These are phyloP conservation scores for Rhizopogon rudus DNA, from an alignment of 768 basidiomycete genomes.

Conservation along the genomic window DNA sequence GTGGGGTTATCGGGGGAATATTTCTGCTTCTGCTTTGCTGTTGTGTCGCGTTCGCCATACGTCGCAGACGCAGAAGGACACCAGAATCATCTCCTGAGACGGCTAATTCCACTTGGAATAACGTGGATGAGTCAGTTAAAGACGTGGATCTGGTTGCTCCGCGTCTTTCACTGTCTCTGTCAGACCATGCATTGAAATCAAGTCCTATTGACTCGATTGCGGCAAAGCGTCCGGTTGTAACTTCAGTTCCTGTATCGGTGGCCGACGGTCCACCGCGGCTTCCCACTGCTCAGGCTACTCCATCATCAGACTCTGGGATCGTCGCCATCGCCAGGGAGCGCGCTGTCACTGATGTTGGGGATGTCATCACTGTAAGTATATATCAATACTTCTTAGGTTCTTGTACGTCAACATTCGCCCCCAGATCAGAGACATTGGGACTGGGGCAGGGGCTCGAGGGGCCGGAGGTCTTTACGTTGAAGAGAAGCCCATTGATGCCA, in stretches of 20 bases:
- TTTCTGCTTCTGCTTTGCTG: slow-evolving; percentile 10
- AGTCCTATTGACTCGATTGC: background rate
- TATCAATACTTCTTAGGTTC: background rate
- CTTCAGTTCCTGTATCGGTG: too few relatives aligned
- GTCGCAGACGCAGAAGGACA: slow-evolving; percentile 8
- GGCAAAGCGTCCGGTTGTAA: background rate
- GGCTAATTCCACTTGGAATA: background rate
- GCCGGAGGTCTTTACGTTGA: background rate
- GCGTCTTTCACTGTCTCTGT: background rate
- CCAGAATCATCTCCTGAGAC: background rate
- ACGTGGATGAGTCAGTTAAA: background rate
- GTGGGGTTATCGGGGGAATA: slow-evolving; percentile 18
- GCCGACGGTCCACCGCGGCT: too few relatives aligned
- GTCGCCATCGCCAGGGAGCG: too few relatives aligned
- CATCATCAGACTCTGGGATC: too few relatives aligned
- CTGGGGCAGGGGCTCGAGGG: background rate
- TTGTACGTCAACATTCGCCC: background rate
- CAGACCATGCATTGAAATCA: background rate
- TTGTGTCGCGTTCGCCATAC: slow-evolving; percentile 6
- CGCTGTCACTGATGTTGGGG: too few relatives aligned
- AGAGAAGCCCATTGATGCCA: too few relatives aligned
- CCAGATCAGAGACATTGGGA: background rate
- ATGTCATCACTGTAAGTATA: background rate
- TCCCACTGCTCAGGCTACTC: too few relatives aligned
- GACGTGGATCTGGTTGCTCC: background rate